Evolutionary conservation across 345 rosid species (phyloP), one percentile per base, ranked within the genome.

Genomic region (Zanthoxylum bungeanum): DNA sequence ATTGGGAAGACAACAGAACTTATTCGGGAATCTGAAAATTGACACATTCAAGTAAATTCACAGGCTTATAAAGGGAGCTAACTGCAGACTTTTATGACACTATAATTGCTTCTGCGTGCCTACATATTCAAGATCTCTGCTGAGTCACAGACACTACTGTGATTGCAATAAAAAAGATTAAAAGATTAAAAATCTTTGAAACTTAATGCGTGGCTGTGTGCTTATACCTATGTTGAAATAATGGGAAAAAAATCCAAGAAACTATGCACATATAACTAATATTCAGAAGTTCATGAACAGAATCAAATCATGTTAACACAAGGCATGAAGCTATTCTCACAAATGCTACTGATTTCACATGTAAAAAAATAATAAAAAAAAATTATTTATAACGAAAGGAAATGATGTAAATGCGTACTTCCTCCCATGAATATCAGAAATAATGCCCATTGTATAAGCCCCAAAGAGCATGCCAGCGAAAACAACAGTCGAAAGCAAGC

Each of bases 381-480:
- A 14, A 40, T 44, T 44, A n/a, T n/a, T n/a, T n/a, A n/a, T n/a
- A 44, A 44, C 44, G 11, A 40, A 40, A 40, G 4, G 3, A 9
- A 40, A 40, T 11, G 6, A 44, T 12, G 49, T 19, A 44, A 14
- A 9, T 9, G 64, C 9, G 7, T 28, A 63, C 89, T 81, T 85
- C 33, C 89, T 79, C 30, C 89, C 89, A 66, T 30, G 71, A 50
- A 66, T 75, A 66, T 83, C 85, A 0, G 86, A 79, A 4, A 83
- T 14, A 71, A 81, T 58, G 31, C 89, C 89, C 89, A 86, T 83
- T 14, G 79, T 53, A 71, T 55, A 75, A 5, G 89, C 86, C 75
- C 85, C 86, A 16, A 83, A 0, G 0, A 85, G 79, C 89, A 83
- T 75, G 5, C 85, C 89, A 39, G 75, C 75, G 42, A 85, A 85